Conservation (phyloP, 148 eudicot species). For the Drosera capensis region DNA sequence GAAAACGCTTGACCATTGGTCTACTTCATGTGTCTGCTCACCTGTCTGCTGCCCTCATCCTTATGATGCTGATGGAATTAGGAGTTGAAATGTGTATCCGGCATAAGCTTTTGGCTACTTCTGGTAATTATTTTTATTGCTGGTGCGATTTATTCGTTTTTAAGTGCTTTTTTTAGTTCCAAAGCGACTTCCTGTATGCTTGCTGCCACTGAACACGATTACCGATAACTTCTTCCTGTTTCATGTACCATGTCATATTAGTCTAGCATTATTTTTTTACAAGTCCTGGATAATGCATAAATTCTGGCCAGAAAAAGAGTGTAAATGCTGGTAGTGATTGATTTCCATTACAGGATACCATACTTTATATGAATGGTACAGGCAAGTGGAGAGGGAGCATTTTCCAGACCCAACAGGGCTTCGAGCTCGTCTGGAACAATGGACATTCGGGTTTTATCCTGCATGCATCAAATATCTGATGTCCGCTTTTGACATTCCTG, state of each 20-base stretch:
- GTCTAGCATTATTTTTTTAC: too few relatives aligned
- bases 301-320: background rate
- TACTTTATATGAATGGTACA: slow-evolving; percentile 88
- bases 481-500: slow-evolving; percentile 99
- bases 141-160: background rate
- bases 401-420: slow-evolving; percentile 98
- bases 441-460: slow-evolving; percentile 97
- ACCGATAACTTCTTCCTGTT: too few relatives aligned
- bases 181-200: too few relatives aligned
- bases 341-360: slow-evolving; percentile 64
- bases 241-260: too few relatives aligned
- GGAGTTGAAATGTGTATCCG: slow-evolving; percentile 91
- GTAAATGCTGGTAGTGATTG: background rate
- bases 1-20: slow-evolving; percentile 59
- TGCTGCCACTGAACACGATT: too few relatives aligned
- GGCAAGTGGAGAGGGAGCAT: slow-evolving; percentile 85
- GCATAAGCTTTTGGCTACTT: slow-evolving; percentile 76
- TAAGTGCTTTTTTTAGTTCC: too few relatives aligned
- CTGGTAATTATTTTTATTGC: slow-evolving; percentile 28
- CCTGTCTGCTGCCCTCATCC: slow-evolving; percentile 74
- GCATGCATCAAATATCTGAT: slow-evolving; percentile 97
- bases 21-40: slow-evolving; percentile 85
- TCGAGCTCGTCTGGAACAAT: slow-evolving; percentile 82
- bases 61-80: slow-evolving; percentile 83
- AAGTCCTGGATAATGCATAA: too few relatives aligned